These are phyloP conservation scores for Pythium phragmitis DNA, from an alignment of 352 stramenopile species.

Conservation along the genomic window DNA sequence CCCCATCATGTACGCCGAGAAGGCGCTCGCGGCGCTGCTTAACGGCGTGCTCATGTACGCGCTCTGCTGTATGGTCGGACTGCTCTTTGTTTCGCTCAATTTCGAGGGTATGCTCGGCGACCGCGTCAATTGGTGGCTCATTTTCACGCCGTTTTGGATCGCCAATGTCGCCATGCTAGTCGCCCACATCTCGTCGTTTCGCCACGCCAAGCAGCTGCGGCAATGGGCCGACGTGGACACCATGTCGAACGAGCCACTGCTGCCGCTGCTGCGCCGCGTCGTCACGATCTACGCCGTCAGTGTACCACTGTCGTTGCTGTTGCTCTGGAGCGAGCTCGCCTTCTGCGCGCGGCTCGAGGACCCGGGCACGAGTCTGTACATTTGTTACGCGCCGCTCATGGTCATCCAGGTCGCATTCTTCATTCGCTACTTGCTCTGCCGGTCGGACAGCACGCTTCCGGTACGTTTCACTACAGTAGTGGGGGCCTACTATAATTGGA, in stretches of 20 bases:
- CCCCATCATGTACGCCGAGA: constrained; percentile 76
- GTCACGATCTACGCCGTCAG: constrained; percentile 76
- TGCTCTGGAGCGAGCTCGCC: constrained; percentile 81
- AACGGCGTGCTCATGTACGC: constrained; percentile 78
- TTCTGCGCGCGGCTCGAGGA: constrained; percentile 76
- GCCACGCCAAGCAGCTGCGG: constrained; percentile 62
- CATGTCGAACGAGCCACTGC: constrained; percentile 79
- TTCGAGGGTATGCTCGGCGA: constrained; percentile 67
- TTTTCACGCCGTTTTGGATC: constrained; percentile 82
- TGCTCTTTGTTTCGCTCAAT: constrained; percentile 76
- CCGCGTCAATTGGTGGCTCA: constrained; percentile 76
- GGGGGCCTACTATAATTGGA: background rate
- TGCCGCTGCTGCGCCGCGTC: constrained; percentile 73
- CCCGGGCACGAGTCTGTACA: constrained; percentile 58
- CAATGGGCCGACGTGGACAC: constrained; percentile 77
- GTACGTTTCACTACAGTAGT: constrained; percentile 32
- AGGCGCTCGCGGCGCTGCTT: constrained; percentile 66
- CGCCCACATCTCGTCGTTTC: constrained; percentile 61
- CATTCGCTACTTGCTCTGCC: constrained; percentile 76
- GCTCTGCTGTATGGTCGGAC: constrained; percentile 66
- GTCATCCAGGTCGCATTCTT: constrained; percentile 82
- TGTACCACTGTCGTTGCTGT: constrained; percentile 60
- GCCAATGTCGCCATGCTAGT: constrained; percentile 60
- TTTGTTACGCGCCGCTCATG: constrained; percentile 78
- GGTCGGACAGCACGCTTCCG: constrained; percentile 71